Base-by-base conservation (phyloP, 2,329 filamentous ascomycete species). In the Pestalotiopsis sp. region DNA sequence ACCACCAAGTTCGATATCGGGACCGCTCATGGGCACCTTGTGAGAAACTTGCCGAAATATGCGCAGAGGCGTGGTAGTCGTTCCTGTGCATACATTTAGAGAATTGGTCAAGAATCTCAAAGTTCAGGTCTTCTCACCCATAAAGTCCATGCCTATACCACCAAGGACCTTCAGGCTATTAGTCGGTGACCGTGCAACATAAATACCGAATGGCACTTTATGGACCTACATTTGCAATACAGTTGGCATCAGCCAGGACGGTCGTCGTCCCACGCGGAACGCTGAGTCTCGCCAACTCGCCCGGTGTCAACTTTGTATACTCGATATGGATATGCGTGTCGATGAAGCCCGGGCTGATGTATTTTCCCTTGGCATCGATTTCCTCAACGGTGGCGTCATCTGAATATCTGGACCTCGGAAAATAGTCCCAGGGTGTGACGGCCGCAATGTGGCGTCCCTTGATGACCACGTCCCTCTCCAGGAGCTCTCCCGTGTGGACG, bases 281-380 rank as follows among this genome's bases (percentile, higher is more conserved):
- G 65, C 72, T 73, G 23, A 74, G 59, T 17, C 73, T 60, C 0
- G 70, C 72, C 45, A 74, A 67, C 39, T 69, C 67, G 5, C 67
- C 67, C 17, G 72, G 71, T 14, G 72, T 64, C 20, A 74, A 67
- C 45, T 73, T 74, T 3, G 72, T 73, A 60, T 73, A 74, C 57
- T 73, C 72, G 20, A 73, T 65, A 69, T 74, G 72, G n/a, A 74
- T 72, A 61, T 74, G 72, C n/a, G 71, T 66, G 62, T 73, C 71
- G 58, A 74, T 74, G 61, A 74, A 74, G 1, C 72, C 72, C 13
- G 72, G 72, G 38, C 65, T 69, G n/a, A 73, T 38, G 39, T 66
- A 73, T n/a, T 71, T 70, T 4, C 72, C 72, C 9, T 17, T 63
- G 12, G 72, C 72, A 65, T 72, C 65, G 23, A 74, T 69, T 41